These are phyloP conservation scores for Claviceps sp. DNA, from an alignment of 2,329 filamentous ascomycete genomes.

Conservation along the genomic window DNA sequence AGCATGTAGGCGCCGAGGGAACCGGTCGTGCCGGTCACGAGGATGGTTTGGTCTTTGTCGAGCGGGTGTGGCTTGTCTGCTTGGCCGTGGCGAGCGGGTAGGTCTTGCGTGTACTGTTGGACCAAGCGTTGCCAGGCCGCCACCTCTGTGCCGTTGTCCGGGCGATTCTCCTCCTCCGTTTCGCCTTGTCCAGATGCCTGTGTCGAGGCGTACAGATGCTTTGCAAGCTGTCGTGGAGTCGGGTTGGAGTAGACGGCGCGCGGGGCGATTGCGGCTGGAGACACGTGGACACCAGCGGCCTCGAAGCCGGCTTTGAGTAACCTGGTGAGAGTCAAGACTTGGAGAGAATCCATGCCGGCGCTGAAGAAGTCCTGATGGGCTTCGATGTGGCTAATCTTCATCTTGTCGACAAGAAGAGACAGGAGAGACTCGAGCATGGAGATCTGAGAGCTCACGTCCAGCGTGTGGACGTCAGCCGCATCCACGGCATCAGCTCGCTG, in stretches of 20 bases:
- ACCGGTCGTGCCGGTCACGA: conserved; percentile 79
- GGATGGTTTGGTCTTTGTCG: conserved; percentile 40
- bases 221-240: conserved; percentile 14
- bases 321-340: conserved; percentile 17
- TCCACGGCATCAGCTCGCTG: conserved; percentile 9
- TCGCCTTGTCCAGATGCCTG: conserved; percentile 4
- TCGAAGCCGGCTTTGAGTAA: conserved; percentile 11
- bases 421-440: conserved; percentile 14
- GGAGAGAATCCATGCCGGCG: conserved; percentile 26
- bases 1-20: conserved; percentile 71
- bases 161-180: not conserved
- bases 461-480: not conserved
- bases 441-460: conserved; percentile 13
- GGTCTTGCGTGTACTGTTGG: conserved; percentile 17
- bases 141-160: not conserved
- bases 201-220: conserved; percentile 2
- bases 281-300: conserved; percentile 7
- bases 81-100: conserved; percentile 9
- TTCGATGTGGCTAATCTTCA: conserved; percentile 9
- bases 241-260: conserved; percentile 17
- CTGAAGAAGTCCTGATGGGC: conserved; percentile 23
- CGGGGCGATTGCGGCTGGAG: conserved; percentile 9
- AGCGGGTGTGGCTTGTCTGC: conserved; percentile 12
- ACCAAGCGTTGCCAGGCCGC: conserved; percentile 10
- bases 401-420: conserved; percentile 6